Base-by-base conservation (phyloP, 306 rosid species). In the Urtica urens region DNA sequence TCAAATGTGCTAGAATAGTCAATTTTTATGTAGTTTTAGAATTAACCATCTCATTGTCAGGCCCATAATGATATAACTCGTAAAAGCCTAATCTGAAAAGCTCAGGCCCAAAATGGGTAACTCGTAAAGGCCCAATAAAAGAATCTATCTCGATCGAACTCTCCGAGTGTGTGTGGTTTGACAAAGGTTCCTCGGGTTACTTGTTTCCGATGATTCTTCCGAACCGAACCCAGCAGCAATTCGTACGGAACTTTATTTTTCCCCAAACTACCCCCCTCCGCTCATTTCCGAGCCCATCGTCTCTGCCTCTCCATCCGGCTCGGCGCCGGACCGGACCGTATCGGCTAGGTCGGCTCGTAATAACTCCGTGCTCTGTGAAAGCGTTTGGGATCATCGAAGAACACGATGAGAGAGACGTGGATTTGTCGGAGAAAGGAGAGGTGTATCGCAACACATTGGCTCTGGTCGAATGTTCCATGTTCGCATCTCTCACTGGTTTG, bases 381-480 rank as follows among this genome's bases (percentile, higher is more conserved):
- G 20, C 73, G 63, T 52, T 12, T 48, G 47, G 11, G n/a, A 9
- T 3, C n/a, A 10, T 35, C 40, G 40, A 62, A 21, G 57, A 47
- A 15, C 81, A 65, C 37, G 75, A 55, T 11, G 72, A 60, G n/a
- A 29, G 60, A 38, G 27, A 6, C 67, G 72, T 70, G 1, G 95
- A 90, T 61, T 60, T 90, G 29, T 90, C 99, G 12, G 72, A 76
- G 41, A 51, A 72, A 23, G 92, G 99, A 13, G 55, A 25, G 7
- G 78, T 79, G 35, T 85, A 81, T 52, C 67, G 60, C 79, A 82
- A 81, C 56, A 90, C 95, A 7, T 56, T 90, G 42, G 95, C 85
- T 28, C 46, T 90, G 81, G 99, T 90, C 44, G 99, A 90, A 73
- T 90, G 99, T 65, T 81, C 99, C 69, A 90, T 90, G 99, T 82